A percentile compares a stretch with the other conserved stretches of the same genome.
Conservation (phyloP, 2,329 filamentous ascomycete genomes). For the Nectriaceae sp. region DNA sequence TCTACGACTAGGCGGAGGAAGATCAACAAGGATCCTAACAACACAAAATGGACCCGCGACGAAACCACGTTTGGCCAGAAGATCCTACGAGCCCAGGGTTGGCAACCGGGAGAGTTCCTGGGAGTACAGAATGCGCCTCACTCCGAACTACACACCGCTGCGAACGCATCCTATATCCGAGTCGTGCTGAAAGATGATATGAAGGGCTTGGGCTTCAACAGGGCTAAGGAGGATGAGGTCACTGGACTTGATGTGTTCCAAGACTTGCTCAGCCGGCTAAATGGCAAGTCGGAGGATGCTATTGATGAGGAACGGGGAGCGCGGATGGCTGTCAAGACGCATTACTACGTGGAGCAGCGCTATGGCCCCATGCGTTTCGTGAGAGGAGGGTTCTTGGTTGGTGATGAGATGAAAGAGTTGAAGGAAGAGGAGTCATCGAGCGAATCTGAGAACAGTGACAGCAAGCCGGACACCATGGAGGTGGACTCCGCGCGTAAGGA, state of each 20-base stretch:
- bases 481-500: constrained; percentile 24
- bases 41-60: constrained; percentile 87
- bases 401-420: constrained; percentile 53
- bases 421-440: constrained; percentile 15
- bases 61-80: constrained; percentile 84
- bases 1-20: constrained; percentile 50
- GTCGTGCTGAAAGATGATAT: constrained; percentile 88
- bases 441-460: constrained; percentile 4
- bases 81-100: constrained; percentile 86
- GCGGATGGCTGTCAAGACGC: constrained; percentile 70
- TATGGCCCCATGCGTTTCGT: constrained; percentile 87
- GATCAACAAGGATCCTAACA: constrained; percentile 90
- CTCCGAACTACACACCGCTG: constrained; percentile 73
- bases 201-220: constrained; percentile 82
- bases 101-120: constrained; percentile 82
- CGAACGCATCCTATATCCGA: constrained; percentile 82
- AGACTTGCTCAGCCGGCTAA: constrained; percentile 82
- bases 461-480: constrained; percentile 18
- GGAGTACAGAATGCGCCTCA: constrained; percentile 78
- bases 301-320: constrained; percentile 70
- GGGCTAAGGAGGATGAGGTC: constrained; percentile 72
- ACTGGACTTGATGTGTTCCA: constrained; percentile 88
- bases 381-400: constrained; percentile 71
- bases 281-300: constrained; percentile 79
- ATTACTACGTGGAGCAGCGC: constrained; percentile 71